phyloP scores from a whole-genome alignment of 2,329 filamentous ascomycete species.

The Macrophomina pseudophaseolina region DNA sequence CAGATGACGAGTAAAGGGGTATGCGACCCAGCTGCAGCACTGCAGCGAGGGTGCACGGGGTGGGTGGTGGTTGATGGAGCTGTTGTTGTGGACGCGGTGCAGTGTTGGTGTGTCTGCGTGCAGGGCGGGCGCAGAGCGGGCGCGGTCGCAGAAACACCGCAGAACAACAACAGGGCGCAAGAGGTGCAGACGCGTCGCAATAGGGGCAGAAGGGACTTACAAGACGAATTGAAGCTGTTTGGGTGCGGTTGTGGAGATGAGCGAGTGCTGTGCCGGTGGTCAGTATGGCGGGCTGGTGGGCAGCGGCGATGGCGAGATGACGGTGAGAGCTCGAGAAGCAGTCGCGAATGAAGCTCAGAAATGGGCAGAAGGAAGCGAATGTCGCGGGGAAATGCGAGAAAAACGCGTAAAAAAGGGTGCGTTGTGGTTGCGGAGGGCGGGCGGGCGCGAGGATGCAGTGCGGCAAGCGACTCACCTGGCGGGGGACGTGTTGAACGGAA shows the following conservation, averaged over 20 bases:
- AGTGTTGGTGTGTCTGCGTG: constrained; percentile 7
- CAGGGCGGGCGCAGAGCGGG: constrained; percentile 25
- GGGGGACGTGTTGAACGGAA: constrained; percentile 23
- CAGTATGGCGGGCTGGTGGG: constrained; percentile 6
- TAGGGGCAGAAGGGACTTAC: constrained; percentile 19
- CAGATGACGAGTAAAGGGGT: not conserved
- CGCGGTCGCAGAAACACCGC: constrained; percentile 26
- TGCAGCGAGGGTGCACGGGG: constrained; percentile 3
- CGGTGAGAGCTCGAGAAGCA: constrained; percentile 30
- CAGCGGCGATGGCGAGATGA: constrained; percentile 20
- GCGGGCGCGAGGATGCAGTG: constrained; percentile 30
- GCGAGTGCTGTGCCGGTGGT: constrained; percentile 8
- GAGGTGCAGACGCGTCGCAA: constrained; percentile 16
- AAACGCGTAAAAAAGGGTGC: constrained; percentile 34
- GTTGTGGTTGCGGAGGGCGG: constrained; percentile 36
- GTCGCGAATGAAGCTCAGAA: constrained; percentile 37
- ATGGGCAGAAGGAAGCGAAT: constrained; percentile 28
- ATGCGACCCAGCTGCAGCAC: constrained; percentile 11
- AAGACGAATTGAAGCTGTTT: constrained; percentile 35
- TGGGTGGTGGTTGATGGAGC: constrained; percentile 3
- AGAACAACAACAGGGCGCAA: constrained; percentile 17
- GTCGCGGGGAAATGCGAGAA: constrained; percentile 31
- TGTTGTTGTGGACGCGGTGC: constrained; percentile 4
- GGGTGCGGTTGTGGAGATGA: constrained; percentile 24
- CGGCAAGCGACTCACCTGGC: constrained; percentile 23